Base-by-base conservation (phyloP, 345 rosid species). In the Lepidium aucheri region DNA sequence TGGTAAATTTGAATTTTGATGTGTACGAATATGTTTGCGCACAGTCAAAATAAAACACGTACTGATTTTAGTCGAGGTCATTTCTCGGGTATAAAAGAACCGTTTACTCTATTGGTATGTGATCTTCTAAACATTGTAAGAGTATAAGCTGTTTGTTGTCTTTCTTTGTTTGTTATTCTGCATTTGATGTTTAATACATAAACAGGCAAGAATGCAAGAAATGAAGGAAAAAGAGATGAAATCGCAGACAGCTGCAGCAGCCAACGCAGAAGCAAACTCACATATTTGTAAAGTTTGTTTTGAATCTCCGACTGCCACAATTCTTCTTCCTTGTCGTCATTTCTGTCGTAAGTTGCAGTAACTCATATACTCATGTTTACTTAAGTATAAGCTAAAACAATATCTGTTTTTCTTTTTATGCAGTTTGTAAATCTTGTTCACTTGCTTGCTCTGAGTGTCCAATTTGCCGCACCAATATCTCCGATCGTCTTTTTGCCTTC, bases 371-470 rank as follows among this genome's bases (percentile, higher is more conserved):
- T 50, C 7, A 65, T 24, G 2, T 24, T 4, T 24, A 24, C 26
- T 24, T 2, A 24, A 24, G 26, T 24, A 24, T 24, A 24, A 24
- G 26, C 26, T 24, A 65, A 9, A 72, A 49, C 45, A 47, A 32
- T 32, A 14, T 57, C 4, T 44, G 46, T 65, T 67, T 74, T 78
- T 82, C 46, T 65, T 67, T 74, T 76, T 82, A 10, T 39, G 30
- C 90, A 93, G 98, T 93, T 80, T 90, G 98, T 85, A 88, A 88
- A 88, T 84, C 85, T 57, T 93, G 98, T 76, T 93, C 98, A 7
- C 88, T 93, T 57, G 97, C 97, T 74, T 93, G 98, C 78, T 81
- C 94, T 0, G 97, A 93, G 81, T 93, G 98, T 77, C 98, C 98
- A 52, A 87, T 93, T 18, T 93, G 98, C 65, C 97, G 96, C 67